A percentile compares a stretch with the other conserved stretches of the same genome.
Evolutionary conservation across 345 rosid genomes (phyloP).

Genomic region (Gossypium herbaceum): DNA sequence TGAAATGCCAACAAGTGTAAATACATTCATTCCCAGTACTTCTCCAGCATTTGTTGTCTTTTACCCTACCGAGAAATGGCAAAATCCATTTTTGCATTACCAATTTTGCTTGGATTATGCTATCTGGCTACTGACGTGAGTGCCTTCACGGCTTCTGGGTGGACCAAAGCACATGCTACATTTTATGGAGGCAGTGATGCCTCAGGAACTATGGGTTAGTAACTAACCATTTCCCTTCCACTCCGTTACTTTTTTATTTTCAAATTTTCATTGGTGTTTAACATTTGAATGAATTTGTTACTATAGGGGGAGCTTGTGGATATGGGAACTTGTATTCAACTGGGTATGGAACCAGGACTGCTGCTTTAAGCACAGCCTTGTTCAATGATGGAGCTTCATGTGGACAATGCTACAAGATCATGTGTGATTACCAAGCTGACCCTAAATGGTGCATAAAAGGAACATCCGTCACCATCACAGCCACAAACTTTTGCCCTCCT

Average conservation of each 20-base stretch:
- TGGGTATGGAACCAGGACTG: conserved; percentile 67
- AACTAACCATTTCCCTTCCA: neutral
- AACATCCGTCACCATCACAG: conserved; percentile 52
- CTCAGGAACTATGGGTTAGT: conserved; percentile 77
- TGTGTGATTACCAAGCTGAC: conserved; percentile 53
- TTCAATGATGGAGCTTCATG: conserved; percentile 69
- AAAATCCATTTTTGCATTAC: conserved; percentile 19
- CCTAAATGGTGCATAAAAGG: conserved; percentile 64
- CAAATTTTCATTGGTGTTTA: neutral
- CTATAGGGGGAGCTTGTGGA: conserved; percentile 76
- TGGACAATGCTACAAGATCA: conserved; percentile 62
- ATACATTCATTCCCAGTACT: neutral
- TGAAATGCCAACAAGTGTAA: conserved; percentile 21
- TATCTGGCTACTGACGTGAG: conserved; percentile 13
- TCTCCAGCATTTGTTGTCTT: neutral
- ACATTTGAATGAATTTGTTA: neutral
- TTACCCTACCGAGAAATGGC: conserved; percentile 31
- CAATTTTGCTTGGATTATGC: conserved; percentile 36
- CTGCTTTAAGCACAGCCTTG: conserved; percentile 73
- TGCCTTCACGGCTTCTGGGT: conserved; percentile 40
- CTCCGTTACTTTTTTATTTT: neutral
- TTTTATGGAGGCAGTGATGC: conserved; percentile 85
- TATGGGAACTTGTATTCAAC: conserved; percentile 63
- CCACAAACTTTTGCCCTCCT: conserved; percentile 83
- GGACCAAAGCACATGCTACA: conserved; percentile 68